A percentile compares a stretch with the other conserved stretches of the same genome.
Evolutionary conservation across 2,329 filamentous ascomycete species (phyloP).

Genomic region (Colletotrichum chrysophilum): DNA sequence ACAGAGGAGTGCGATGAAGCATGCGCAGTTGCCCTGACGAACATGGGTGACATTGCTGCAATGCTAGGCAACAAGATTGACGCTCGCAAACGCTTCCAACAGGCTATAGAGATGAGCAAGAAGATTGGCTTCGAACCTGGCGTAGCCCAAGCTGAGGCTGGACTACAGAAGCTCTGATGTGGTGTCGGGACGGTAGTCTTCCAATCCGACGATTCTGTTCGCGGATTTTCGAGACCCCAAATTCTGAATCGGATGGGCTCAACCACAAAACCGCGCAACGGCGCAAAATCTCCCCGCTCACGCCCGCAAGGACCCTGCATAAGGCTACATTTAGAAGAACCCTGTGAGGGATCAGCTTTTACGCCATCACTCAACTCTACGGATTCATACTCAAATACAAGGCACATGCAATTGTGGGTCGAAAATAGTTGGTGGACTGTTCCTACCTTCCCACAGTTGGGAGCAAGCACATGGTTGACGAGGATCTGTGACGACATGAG

Average conservation of each 20-base stretch:
- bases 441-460: not conserved
- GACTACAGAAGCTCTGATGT: slow-evolving; percentile 36
- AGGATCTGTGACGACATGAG: not conserved
- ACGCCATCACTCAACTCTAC: not conserved
- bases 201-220: not conserved
- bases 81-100: slow-evolving; percentile 71
- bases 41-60: slow-evolving; percentile 83
- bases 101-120: slow-evolving; percentile 68
- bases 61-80: slow-evolving; percentile 70
- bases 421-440: not conserved
- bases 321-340: slow-evolving; percentile 2
- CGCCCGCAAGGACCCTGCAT: slow-evolving; percentile 7
- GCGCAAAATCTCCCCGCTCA: not conserved
- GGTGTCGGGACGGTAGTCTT: not conserved
- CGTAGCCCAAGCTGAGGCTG: slow-evolving; percentile 56
- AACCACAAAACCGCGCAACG: not conserved
- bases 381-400: not conserved
- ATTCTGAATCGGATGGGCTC: not conserved
- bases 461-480: not conserved
- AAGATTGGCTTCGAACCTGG: slow-evolving; percentile 58
- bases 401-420: not conserved
- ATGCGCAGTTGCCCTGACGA: slow-evolving; percentile 84
- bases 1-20: slow-evolving; percentile 83
- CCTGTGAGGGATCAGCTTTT: not conserved
- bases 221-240: not conserved